Evolutionary conservation across 2,329 filamentous ascomycete genomes (phyloP).

Genomic region (Chrysosporium keratinophilum): DNA sequence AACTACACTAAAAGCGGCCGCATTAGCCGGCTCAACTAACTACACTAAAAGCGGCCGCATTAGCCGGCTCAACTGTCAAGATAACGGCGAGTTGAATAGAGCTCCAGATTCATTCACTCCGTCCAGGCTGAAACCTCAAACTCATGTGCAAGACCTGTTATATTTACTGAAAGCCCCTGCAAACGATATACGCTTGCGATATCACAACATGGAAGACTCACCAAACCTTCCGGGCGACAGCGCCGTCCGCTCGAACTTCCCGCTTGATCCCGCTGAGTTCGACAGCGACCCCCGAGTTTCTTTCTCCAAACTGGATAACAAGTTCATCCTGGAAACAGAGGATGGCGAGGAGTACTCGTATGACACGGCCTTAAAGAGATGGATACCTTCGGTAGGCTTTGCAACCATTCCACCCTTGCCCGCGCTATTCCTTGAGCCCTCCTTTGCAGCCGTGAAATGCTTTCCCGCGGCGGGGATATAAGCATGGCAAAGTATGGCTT

Average conservation of each 20-base stretch:
- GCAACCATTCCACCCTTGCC: constrained; percentile 12
- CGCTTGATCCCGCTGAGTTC: constrained; percentile 55
- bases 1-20: no score
- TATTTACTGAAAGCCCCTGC: neutral
- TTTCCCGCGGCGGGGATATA: neutral
- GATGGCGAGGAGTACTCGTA: constrained; percentile 80
- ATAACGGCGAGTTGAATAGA: no score
- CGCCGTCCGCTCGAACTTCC: constrained; percentile 31
- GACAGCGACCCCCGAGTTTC: constrained; percentile 71
- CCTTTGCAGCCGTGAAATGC: neutral
- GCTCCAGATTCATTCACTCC: no score
- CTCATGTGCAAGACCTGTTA: neutral
- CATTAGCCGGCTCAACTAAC: no score
- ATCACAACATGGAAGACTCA: constrained; percentile 9
- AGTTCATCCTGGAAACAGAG: constrained; percentile 73
- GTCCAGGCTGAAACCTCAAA: neutral
- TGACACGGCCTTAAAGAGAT: constrained; percentile 58
- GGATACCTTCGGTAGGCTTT: constrained; percentile 55
- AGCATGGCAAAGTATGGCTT: neutral
- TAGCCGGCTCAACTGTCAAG: no score
- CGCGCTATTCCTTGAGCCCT: neutral
- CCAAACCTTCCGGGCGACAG: constrained; percentile 2
- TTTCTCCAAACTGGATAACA: constrained; percentile 71
- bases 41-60: no score
- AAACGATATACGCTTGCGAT: neutral